Conservation (phyloP, 2,329 filamentous ascomycete genomes). For the Ophiocordyceps unilateralis region DNA sequence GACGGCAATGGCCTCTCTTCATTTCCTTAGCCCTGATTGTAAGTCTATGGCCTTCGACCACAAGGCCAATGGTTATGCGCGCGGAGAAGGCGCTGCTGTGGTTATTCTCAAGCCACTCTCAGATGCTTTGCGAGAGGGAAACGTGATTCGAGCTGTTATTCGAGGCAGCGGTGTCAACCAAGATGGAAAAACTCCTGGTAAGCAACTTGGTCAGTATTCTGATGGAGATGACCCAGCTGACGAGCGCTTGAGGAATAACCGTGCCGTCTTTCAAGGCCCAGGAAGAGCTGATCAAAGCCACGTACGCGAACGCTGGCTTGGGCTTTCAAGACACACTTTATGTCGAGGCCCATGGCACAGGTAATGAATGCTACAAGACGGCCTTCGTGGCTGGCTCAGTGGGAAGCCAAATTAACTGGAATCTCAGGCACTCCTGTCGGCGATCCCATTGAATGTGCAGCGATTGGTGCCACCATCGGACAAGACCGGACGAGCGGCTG, state of each 20-base stretch:
- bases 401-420: no score
- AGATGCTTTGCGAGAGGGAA: slow-evolving; percentile 1
- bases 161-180: slow-evolving; percentile 16
- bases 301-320: slow-evolving; percentile 4
- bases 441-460: neutral
- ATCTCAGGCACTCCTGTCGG: neutral
- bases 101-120: slow-evolving; percentile 24
- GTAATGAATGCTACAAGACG: slow-evolving; percentile 4
- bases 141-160: slow-evolving; percentile 10
- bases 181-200: slow-evolving; percentile 11
- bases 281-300: slow-evolving; percentile 1
- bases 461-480: neutral
- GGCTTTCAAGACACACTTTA: slow-evolving; percentile 10
- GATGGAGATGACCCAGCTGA: neutral
- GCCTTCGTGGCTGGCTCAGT: neutral
- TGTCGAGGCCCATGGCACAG: slow-evolving; percentile 25
- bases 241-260: slow-evolving; percentile 13
- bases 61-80: slow-evolving; percentile 26
- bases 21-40: slow-evolving; percentile 6
- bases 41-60: slow-evolving; percentile 16
- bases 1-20: slow-evolving; percentile 1
- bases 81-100: slow-evolving; percentile 27
- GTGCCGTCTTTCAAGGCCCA: slow-evolving; percentile 16
- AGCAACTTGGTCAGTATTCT: neutral
- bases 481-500: neutral